A percentile compares a stretch with the other conserved stretches of the same genome.
Evolutionary conservation across 1,284 basidiomycete species (phyloP).

Genomic region (Malassezia brasiliensis): DNA sequence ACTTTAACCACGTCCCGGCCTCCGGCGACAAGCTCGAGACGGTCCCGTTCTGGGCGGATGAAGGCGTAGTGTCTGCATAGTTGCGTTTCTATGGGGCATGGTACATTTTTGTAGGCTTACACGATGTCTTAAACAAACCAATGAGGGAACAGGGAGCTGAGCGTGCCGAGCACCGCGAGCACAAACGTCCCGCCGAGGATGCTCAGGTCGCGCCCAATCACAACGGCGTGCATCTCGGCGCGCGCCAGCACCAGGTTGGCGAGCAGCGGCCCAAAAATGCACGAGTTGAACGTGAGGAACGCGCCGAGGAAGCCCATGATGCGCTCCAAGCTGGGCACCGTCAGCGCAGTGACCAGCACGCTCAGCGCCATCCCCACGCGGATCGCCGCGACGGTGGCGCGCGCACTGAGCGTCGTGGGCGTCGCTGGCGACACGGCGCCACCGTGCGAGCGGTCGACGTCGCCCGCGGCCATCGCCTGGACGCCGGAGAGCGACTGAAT

Average conservation of each 20-base stretch:
- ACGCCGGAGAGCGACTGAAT: constrained; percentile 20
- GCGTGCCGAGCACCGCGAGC: constrained; percentile 32
- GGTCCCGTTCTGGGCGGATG: neutral
- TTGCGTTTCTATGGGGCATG: neutral
- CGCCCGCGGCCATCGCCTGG: neutral
- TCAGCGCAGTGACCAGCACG: constrained; percentile 33
- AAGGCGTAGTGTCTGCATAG: neutral
- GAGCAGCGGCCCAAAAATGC: constrained; percentile 40
- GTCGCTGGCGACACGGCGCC: neutral
- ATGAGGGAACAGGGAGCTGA: neutral
- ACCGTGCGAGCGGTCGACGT: neutral
- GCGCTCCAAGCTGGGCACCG: constrained; percentile 73
- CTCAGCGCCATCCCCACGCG: constrained; percentile 25
- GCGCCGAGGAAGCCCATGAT: constrained; percentile 82
- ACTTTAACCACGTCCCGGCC: neutral
- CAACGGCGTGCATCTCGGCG: neutral
- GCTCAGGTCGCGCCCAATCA: constrained; percentile 20
- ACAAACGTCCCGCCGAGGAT: constrained; percentile 29
- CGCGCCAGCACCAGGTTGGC: constrained; percentile 31
- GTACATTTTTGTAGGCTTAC: too few relatives aligned
- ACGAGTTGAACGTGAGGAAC: constrained; percentile 67
- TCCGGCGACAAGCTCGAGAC: neutral
- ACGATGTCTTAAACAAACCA: neutral
- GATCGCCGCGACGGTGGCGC: constrained; percentile 10
- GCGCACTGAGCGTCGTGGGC: neutral